A percentile compares a stretch with the other conserved stretches of the same genome.
Evolutionary conservation across 75 land plant genomes (phyloP).

Genomic region (Azolla pinnata): DNA sequence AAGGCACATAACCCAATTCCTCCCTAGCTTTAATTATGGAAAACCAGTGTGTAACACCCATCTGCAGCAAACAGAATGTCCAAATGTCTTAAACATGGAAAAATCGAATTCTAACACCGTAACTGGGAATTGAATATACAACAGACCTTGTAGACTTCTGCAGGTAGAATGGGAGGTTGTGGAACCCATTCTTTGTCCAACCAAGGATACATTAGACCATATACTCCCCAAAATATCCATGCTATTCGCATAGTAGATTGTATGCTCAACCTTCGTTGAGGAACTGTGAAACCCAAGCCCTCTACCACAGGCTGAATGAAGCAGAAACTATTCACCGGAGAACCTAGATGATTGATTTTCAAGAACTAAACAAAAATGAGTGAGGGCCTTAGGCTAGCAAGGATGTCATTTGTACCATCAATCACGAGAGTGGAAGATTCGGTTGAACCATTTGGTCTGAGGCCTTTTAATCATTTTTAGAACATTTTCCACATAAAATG

Average conservation of each 20-base stretch:
- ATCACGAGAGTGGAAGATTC: too few species aligned
- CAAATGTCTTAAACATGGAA: too few species aligned
- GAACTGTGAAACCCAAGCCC: slow-evolving; percentile 58
- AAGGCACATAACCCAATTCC: slow-evolving; percentile 76
- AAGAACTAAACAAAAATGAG: too few species aligned
- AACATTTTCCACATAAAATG: too few species aligned
- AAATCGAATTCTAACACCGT: too few species aligned
- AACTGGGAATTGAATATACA: too few species aligned
- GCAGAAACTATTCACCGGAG: slow-evolving; percentile 67
- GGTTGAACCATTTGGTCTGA: too few species aligned
- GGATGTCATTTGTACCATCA: too few species aligned
- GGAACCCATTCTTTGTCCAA: slow-evolving; percentile 66
- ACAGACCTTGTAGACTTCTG: slow-evolving; percentile 84
- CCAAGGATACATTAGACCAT: slow-evolving; percentile 67
- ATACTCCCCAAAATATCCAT: slow-evolving; percentile 34
- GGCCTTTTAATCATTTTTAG: too few species aligned
- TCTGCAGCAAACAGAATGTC: slow-evolving; percentile 40
- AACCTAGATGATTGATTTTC: too few species aligned
- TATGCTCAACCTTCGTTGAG: slow-evolving; percentile 39
- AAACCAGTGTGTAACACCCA: slow-evolving; percentile 87
- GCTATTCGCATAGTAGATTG: slow-evolving; percentile 45
- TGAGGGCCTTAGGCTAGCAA: too few species aligned
- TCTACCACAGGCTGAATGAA: slow-evolving; percentile 48
- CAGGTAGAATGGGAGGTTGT: slow-evolving; percentile 67
- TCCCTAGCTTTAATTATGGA: slow-evolving; percentile 71